Base-by-base conservation (phyloP, 2,329 filamentous ascomycete species). In the Alternaria conjuncta region DNA sequence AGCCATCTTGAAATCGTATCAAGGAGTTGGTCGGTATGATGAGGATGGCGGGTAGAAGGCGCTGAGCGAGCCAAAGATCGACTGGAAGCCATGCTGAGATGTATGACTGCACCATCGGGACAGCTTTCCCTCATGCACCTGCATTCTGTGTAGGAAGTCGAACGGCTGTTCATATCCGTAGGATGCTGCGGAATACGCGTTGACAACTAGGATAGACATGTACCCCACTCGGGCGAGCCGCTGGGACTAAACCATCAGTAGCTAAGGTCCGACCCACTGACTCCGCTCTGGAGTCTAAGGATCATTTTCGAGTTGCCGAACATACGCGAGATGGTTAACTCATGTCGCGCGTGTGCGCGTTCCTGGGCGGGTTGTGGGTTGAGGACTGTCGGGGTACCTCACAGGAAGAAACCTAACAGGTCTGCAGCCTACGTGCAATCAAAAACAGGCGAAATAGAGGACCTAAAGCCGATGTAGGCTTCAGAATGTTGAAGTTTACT, bases 101-200 rank as follows among this genome's bases (percentile, higher is more conserved):
- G 28, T 23, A 51, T 15, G 1, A 5, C 49, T 36, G 12, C 12
- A 2, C 10, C 30, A 10, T n/a, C 20, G 28, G n/a, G 1, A 20
- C 2, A 23, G 20, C 6, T 13, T 23, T 51, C 12, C 26, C 28
- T 23, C 49, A 5, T 32, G 28, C 20, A 1, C 11, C 11, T 36
- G 12, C 0, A 32, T 1, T 10, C 28, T 36, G 49, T 15, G 26
- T 30, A 50, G 18, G n/a, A 47, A 11, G 9, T 26, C 55, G 49
- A 55, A 62, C 66, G 69, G 70, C 60, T 72, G 67, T 65, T 18
- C 57, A 69, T 68, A 67, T 70, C 67, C 69, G 70, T 41, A 44
- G 12, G 2, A 46, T 15, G 53, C 57, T 57, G 18, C 20, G 54
- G 23, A 12, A 20, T 26, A 49, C 56, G 59, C 50, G 50, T 56